A percentile compares a stretch with the other conserved stretches of the same genome.
Evolutionary conservation across 1,139 yeast species (phyloP).

Genomic region (Williopsis jadinii): DNA sequence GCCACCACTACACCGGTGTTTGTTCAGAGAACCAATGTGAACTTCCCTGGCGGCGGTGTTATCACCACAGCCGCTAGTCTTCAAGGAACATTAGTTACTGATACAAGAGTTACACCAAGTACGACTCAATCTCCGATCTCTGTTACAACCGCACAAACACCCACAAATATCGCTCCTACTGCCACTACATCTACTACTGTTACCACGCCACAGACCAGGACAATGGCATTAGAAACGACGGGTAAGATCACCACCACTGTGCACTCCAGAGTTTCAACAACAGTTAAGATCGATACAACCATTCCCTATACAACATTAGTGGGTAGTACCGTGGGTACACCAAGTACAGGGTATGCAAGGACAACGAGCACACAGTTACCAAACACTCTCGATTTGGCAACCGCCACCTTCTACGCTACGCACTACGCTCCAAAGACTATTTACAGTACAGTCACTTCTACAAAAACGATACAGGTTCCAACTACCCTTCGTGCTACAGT

Average conservation of each 20-base stretch:
- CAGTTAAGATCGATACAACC: too few relatives aligned
- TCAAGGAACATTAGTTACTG: constrained; percentile 15
- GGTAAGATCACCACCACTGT: too few relatives aligned
- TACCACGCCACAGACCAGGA: too few relatives aligned
- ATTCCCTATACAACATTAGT: too few relatives aligned
- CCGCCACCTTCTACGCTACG: constrained; percentile 7
- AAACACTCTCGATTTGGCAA: background rate
- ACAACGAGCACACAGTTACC: too few relatives aligned
- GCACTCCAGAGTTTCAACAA: too few relatives aligned
- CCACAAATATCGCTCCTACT: constrained; percentile 3
- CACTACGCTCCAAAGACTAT: constrained; percentile 1
- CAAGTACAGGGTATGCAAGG: too few relatives aligned
- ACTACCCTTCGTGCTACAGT: constrained; percentile 5
- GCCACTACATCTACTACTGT: background rate
- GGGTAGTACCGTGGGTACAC: too few relatives aligned
- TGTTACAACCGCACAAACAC: background rate
- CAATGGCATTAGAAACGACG: too few relatives aligned
- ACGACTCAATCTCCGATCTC: background rate
- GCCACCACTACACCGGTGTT: constrained; percentile 2
- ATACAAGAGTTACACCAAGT: constrained; percentile 10
- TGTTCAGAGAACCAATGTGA: constrained; percentile 13
- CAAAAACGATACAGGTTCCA: constrained; percentile 2
- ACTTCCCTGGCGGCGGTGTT: constrained; percentile 10
- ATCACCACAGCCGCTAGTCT: constrained; percentile 15
- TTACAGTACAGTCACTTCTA: constrained; percentile 7